Evolutionary conservation across 306 rosid genomes (phyloP), one percentile per base, ranked within the genome.

Genomic region (Ziziphus jujuba): DNA sequence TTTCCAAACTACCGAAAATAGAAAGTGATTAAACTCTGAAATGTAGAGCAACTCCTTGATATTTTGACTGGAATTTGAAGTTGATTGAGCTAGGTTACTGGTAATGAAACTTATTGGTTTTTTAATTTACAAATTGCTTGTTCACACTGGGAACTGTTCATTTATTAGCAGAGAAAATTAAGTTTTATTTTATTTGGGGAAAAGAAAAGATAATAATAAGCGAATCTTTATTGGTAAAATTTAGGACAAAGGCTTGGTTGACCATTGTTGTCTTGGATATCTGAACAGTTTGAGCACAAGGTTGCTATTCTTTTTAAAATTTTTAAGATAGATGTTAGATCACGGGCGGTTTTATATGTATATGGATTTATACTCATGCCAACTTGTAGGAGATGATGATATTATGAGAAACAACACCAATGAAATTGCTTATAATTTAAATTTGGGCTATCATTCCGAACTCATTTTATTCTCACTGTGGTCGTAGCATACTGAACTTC

Each of bases 21-120:
- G 21, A 13, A 31, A 15, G 33, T 48, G 23, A 50, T 43, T 45
- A 19, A 38, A 20, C 45, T 5, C 56, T 60, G 58, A 68, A 74
- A 49, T 61, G 56, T 5, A 3, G 49, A 53, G 17, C 12, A 33
- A 53, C 56, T 56, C 31, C 47, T 58, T 48, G 28, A 36, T 59
- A 51, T n/a, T 34, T 47, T 31, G 73, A 56, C 63, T 60, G 47
- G 73, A 52, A 54, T 66, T 70, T 38, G 54, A 35, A 59, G 45
- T 73, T 75, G 56, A 45, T 80, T 66, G 63, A 58, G 67, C 62
- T 56, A 56, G 20, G 48, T 56, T 65, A 20, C 38, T 57, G 58
- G 7, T 69, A 55, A 19, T 54, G 9, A 56, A 66, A 59, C 74
- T 64, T 71, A 66, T 65, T 59, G 65, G 47, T 65, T 24, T 23